Base-by-base conservation (phyloP, 768 basidiomycete genomes). In the Rhodocollybia butyracea region DNA sequence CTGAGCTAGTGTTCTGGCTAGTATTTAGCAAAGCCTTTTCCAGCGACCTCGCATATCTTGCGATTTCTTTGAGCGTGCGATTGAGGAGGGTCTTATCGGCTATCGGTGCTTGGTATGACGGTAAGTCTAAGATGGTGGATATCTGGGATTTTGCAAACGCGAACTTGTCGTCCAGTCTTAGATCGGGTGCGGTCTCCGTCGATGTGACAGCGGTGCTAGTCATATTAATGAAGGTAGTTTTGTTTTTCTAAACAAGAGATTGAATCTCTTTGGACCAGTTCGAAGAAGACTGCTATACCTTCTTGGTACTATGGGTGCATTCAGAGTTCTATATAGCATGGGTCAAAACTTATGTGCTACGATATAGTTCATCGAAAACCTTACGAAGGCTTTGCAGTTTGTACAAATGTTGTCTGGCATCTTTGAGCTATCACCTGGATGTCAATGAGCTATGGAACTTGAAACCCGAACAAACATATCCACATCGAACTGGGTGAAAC, bases 341-440 rank as follows among this genome's bases (percentile, higher is more conserved):
- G 22, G 7, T 24, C 6, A 22, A 31, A 15, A 12, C 31, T 6
- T 17, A 26, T n/a, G n/a, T n/a, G n/a, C n/a, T n/a, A n/a, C n/a
- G 22, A 8, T 22, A 13, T 24, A 50, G 15, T 24, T 38, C 48
- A 38, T n/a, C n/a, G n/a, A n/a, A n/a, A 31, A n/a, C 10, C 48
- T 50, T 24, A 50, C 48, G 26, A 68, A 74, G 4, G 69, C 57
- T 0, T 69, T 63, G 56, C 76, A 78, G 54, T 77, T 78, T 2
- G 76, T 71, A 57, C 76, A 78, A 43, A 61, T 60, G 36, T 71
- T 72, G 0, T 65, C 65, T 6, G 70, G 69, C 70, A 73, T 73
- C 54, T 74, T 76, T 26, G 74, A 73, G 57, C 81, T 81, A 48
- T 81, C 74, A 40, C 73, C 73, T 74, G 48, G 1, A 53, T 13